A percentile compares a stretch with the other conserved stretches of the same genome.
Evolutionary conservation across 805 yeast species (phyloP).

Genomic region (Candida oleophila): DNA sequence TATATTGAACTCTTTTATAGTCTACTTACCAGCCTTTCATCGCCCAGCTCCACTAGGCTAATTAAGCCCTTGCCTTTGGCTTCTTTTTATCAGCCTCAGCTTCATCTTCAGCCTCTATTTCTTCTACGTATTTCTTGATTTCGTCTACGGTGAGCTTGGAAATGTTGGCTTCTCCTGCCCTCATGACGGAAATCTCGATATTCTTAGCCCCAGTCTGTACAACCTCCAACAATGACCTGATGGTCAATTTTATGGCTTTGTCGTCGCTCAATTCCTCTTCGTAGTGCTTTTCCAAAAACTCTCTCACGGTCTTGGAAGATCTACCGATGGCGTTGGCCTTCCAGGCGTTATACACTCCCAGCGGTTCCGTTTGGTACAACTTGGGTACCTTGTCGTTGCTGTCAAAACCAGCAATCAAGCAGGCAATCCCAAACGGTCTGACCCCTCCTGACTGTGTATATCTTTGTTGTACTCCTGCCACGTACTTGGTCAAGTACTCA

Average conservation of each 20-base stretch:
- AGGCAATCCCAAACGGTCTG: conserved; percentile 95
- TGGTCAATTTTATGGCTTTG: conserved; percentile 75
- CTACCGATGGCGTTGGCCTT: conserved; percentile 97
- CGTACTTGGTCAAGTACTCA: conserved; percentile 88
- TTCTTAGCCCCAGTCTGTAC: conserved; percentile 98
- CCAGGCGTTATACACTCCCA: conserved; percentile 97
- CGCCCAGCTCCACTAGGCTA: background rate
- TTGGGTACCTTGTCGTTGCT: conserved; percentile 76
- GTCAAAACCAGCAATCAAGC: conserved; percentile 94
- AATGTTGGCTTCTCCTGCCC: conserved; percentile 57
- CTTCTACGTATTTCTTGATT: conserved; percentile 71
- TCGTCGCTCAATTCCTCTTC: conserved; percentile 59
- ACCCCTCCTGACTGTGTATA: conserved; percentile 99
- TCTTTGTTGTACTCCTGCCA: conserved; percentile 97
- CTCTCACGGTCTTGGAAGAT: conserved; percentile 91
- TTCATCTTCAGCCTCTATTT: conserved; percentile 84
- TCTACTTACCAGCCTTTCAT: no score
- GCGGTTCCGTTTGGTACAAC: conserved; percentile 93
- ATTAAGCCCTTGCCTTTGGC: conserved; percentile 18
- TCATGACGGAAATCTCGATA: conserved; percentile 87
- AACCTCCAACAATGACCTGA: conserved; percentile 87
- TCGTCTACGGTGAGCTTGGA: conserved; percentile 65
- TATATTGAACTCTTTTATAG: no score
- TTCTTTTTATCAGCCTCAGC: conserved; percentile 78
- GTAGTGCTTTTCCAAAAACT: conserved; percentile 89